Conservation (phyloP, 768 basidiomycete species). For the Tephrocybe rancida region DNA sequence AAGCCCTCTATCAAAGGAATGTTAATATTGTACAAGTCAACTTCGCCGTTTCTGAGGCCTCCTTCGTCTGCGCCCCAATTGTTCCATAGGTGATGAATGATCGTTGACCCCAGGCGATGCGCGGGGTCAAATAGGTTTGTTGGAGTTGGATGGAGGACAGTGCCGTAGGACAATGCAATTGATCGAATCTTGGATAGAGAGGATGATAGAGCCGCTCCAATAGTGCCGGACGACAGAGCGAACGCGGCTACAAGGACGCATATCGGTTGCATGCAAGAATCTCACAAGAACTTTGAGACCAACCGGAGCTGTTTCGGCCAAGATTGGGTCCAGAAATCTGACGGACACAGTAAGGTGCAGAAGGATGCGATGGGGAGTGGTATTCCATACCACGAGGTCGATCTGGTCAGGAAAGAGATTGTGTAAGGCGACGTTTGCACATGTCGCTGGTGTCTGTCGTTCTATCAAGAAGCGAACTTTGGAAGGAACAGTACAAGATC, state of each 20-base stretch:
- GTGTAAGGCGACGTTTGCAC: constrained; percentile 87
- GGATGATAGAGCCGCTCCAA: constrained; percentile 88
- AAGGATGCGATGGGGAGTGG: not conserved
- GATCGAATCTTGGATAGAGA: constrained; percentile 71
- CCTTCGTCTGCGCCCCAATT: constrained; percentile 80
- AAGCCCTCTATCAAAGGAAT: constrained; percentile 78
- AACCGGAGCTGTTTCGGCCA: constrained; percentile 83
- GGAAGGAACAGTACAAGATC: constrained; percentile 19
- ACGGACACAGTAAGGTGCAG: not conserved
- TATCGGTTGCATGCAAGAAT: constrained; percentile 7
- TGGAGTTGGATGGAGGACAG: constrained; percentile 70
- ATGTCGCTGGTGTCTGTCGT: constrained; percentile 86
- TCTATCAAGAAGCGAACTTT: constrained; percentile 1
- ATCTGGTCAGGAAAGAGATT: constrained; percentile 86
- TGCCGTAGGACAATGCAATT: constrained; percentile 90
- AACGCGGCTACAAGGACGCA: constrained; percentile 64
- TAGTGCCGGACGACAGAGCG: constrained; percentile 87
- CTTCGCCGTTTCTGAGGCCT: constrained; percentile 60
- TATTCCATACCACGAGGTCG: constrained; percentile 76
- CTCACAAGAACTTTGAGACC: constrained; percentile 21
- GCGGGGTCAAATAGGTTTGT: constrained; percentile 65
- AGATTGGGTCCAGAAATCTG: constrained; percentile 87
- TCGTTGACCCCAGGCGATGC: constrained; percentile 63
- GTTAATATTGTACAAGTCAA: constrained; percentile 87
- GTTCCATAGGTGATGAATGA: constrained; percentile 75